Percentiles rank a stretch among this genome's conserved stretches.
Conservation (phyloP, 2,329 filamentous ascomycete species). For the Aspergillus sp. region DNA sequence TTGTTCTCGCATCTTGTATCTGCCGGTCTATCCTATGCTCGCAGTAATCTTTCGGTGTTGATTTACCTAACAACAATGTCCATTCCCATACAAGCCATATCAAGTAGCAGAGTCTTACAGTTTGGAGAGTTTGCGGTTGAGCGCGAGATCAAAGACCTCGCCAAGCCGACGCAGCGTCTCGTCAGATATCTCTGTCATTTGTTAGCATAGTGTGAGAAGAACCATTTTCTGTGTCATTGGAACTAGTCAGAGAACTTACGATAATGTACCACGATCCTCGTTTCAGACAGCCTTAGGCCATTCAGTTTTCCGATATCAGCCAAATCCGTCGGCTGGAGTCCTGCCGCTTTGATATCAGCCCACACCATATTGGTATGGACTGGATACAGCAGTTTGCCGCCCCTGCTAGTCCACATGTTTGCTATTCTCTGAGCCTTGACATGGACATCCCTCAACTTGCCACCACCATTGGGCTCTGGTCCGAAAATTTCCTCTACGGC, state of each 20-base stretch:
- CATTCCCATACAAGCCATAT: neutral
- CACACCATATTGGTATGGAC: neutral
- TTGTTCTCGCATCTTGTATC: neutral
- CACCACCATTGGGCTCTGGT: neutral
- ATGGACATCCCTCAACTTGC: neutral
- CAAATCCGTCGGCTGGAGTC: neutral
- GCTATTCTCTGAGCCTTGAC: neutral
- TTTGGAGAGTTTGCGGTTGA: neutral
- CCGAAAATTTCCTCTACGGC: constrained; percentile 57
- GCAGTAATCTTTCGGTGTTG: neutral
- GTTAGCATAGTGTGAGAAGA: neutral
- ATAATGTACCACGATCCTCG: neutral
- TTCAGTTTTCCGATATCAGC: neutral
- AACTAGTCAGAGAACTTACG: neutral
- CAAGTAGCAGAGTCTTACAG: neutral
- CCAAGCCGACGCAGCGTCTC: neutral
- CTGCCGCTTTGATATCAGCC: neutral
- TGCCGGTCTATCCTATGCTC: constrained; percentile 50
- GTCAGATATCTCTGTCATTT: neutral
- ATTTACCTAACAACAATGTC: neutral
- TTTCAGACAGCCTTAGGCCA: neutral
- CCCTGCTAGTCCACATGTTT: neutral
- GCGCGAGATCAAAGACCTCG: neutral
- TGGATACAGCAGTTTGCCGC: neutral
- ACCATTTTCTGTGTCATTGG: neutral